phyloP scores from a whole-genome alignment of 2,329 filamentous ascomycete species.

The Pseudocercospora vitis region DNA sequence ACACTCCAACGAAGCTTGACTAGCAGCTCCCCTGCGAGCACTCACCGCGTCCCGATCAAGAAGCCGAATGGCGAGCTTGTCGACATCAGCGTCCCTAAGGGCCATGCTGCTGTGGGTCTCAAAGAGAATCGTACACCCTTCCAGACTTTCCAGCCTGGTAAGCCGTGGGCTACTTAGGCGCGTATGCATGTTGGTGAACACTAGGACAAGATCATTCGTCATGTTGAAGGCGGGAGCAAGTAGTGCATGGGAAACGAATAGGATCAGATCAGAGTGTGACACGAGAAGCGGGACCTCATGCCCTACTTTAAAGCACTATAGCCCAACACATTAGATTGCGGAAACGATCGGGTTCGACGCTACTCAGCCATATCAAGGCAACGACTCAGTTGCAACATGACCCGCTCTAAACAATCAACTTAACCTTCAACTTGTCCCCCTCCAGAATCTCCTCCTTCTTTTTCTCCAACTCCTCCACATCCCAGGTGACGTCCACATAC shows the following conservation, averaged over 20 bases:
- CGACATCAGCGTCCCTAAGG: slow-evolving; percentile 30
- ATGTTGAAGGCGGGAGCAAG: too few species aligned
- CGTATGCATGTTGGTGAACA: too few species aligned
- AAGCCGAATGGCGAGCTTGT: slow-evolving; percentile 23
- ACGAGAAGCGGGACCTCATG: too few species aligned
- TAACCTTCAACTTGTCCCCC: slow-evolving; percentile 39
- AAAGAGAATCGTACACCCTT: slow-evolving; percentile 10
- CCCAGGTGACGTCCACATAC: slow-evolving; percentile 41
- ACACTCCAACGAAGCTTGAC: slow-evolving; percentile 19
- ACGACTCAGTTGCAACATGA: too few species aligned
- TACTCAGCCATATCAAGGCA: too few species aligned
- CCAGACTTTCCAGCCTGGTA: slow-evolving; percentile 23
- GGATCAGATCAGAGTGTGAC: too few species aligned
- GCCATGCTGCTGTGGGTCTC: slow-evolving; percentile 18
- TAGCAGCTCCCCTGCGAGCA: slow-evolving; percentile 9
- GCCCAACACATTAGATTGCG: too few species aligned
- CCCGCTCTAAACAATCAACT: slow-evolving; percentile 23
- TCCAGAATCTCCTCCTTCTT: slow-evolving; percentile 38
- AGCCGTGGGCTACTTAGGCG: slow-evolving; percentile 18
- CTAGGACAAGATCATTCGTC: too few species aligned
- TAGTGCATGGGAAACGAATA: too few species aligned
- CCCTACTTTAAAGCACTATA: too few species aligned
- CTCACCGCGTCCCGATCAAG: slow-evolving; percentile 25
- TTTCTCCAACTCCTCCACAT: slow-evolving; percentile 39
- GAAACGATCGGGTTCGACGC: too few species aligned